A percentile compares a stretch with the other conserved stretches of the same genome.
Conservation (phyloP, 192 early-diverging fungal species). For the Spinellus fusiger region DNA sequence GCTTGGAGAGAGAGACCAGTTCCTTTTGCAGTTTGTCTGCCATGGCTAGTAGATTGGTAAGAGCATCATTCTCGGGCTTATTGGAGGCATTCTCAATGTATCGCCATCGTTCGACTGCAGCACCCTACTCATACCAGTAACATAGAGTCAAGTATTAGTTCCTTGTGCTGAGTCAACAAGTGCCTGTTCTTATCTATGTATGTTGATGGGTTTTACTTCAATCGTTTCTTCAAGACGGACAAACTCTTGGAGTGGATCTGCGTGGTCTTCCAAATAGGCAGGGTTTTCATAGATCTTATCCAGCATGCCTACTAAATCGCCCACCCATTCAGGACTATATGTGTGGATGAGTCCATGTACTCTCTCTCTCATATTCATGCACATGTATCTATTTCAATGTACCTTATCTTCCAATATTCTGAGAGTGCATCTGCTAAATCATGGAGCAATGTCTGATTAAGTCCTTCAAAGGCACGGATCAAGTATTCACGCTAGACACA, state of each 20-base stretch:
- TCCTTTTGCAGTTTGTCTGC: slow-evolving; percentile 29
- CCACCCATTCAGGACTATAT: slow-evolving; percentile 23
- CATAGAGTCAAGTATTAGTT: too few relatives aligned
- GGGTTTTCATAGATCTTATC: slow-evolving; percentile 35
- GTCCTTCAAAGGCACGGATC: slow-evolving; percentile 39
- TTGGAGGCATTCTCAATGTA: slow-evolving; percentile 13
- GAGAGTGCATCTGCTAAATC: slow-evolving; percentile 22
- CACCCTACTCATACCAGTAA: too few relatives aligned
- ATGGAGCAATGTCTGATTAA: slow-evolving; percentile 37
- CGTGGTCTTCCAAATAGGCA: slow-evolving; percentile 21
- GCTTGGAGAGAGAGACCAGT: slow-evolving; percentile 17
- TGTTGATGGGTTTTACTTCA: slow-evolving; percentile 11
- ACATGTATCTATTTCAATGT: too few relatives aligned
- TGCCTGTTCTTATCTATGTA: neutral
- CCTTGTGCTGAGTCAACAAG: too few relatives aligned
- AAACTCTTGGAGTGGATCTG: slow-evolving; percentile 13
- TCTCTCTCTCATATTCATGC: too few relatives aligned
- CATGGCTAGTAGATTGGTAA: slow-evolving; percentile 26
- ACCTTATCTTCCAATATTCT: slow-evolving; percentile 29
- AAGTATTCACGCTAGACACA: slow-evolving; percentile 38
- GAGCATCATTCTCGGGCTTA: slow-evolving; percentile 26
- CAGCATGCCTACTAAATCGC: slow-evolving; percentile 19
- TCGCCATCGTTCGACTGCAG: slow-evolving; percentile 31
- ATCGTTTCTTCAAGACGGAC: slow-evolving; percentile 21
- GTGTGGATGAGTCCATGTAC: too few relatives aligned